These are phyloP conservation scores for Corylus americana DNA, from an alignment of 306 rosid species.

Conservation along the genomic window DNA sequence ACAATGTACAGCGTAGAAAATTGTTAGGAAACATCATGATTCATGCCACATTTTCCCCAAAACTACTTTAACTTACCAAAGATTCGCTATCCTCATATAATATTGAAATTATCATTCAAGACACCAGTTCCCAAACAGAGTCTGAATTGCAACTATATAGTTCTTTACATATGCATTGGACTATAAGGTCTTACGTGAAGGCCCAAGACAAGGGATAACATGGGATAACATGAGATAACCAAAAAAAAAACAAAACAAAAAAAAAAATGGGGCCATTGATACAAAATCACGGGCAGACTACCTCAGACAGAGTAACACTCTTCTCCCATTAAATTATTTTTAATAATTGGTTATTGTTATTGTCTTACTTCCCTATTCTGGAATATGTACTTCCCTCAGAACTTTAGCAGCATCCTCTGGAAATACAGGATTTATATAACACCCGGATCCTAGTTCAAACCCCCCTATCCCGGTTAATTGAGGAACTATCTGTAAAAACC, in stretches of 20 bases:
- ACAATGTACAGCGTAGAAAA: neutral
- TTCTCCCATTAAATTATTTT: neutral
- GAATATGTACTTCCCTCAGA: conserved; percentile 40
- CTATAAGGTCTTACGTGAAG: neutral
- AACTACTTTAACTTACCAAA: neutral
- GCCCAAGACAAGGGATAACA: neutral
- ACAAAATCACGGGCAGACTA: neutral
- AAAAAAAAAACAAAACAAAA: too few relatives aligned
- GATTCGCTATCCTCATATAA: neutral
- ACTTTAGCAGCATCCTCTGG: conserved; percentile 62
- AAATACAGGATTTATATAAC: conserved; percentile 51
- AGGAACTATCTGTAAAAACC: conserved; percentile 55
- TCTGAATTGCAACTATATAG: neutral
- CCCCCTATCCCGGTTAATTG: conserved; percentile 47
- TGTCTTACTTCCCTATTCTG: neutral
- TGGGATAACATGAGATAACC: neutral
- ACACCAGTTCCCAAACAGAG: neutral
- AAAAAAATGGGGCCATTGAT: neutral
- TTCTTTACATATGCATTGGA: neutral
- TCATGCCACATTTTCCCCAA: neutral
- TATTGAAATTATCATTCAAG: neutral
- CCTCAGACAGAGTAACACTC: neutral
- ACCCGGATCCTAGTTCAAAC: conserved; percentile 53
- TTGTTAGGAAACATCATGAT: neutral
- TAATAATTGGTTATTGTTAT: neutral